Percentiles rank a stretch among this genome's conserved stretches.
phyloP scores from a whole-genome alignment of 768 basidiomycete genomes.

The Mycena maculata region DNA sequence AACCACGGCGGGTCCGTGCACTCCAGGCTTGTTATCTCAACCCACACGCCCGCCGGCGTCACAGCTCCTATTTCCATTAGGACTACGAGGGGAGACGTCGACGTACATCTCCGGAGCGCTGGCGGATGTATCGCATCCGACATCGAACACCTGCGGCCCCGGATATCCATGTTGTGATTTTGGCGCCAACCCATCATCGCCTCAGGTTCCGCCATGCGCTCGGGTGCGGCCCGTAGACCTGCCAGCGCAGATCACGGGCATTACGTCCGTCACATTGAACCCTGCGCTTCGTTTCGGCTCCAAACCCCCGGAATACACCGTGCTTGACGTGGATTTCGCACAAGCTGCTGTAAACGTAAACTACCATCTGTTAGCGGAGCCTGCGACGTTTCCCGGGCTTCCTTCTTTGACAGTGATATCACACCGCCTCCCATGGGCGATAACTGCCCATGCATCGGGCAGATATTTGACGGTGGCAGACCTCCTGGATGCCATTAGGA shows the following conservation, averaged over 20 bases:
- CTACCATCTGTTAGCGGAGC: neutral
- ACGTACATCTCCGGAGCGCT: neutral
- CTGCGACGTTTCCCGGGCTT: constrained; percentile 24
- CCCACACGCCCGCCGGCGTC: neutral
- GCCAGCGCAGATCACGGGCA: constrained; percentile 15
- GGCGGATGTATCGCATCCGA: neutral
- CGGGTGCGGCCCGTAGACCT: constrained; percentile 6
- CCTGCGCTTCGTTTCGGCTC: constrained; percentile 11
- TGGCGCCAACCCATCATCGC: neutral
- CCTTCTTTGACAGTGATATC: constrained; percentile 30
- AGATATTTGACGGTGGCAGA: constrained; percentile 18
- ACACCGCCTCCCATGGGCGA: constrained; percentile 20
- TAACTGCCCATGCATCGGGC: constrained; percentile 27
- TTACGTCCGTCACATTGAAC: constrained; percentile 10
- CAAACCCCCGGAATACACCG: neutral
- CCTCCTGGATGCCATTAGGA: neutral
- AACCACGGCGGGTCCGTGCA: neutral
- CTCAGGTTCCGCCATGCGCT: too few species aligned
- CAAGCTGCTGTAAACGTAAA: neutral
- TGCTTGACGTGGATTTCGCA: neutral
- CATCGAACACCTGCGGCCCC: neutral
- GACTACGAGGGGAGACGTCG: neutral
- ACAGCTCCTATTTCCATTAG: neutral
- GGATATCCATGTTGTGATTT: neutral
- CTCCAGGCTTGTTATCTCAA: neutral